Base-by-base conservation (phyloP, 2,329 filamentous ascomycete species). In the Sphaerulina vaccinii region DNA sequence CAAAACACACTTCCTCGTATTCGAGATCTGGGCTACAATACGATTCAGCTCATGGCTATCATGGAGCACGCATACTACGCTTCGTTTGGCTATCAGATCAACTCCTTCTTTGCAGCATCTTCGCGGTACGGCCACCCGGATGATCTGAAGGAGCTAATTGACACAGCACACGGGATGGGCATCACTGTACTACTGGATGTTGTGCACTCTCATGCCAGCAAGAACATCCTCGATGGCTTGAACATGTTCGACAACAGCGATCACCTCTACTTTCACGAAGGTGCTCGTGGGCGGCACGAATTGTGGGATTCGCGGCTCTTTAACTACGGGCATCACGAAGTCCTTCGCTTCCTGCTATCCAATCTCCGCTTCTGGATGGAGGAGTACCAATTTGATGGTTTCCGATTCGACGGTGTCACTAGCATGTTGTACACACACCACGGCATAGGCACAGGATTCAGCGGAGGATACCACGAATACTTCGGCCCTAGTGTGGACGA, bases 51-150 rank as follows among this genome's bases (percentile, higher is more conserved):
- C 58, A 99, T 99, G 93, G 93, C 93, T 39, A 80, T 99, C 67
- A 99, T 99, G 92, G 93, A 99, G 70, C 93, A 99, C 73, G 93
- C 93, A 43, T 99, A 99, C 78, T 99, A 99, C 70, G 93, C 93
- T 65, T 97, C 92, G 67, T 99, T 99, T 65, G 93, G 93, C 40
- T 99, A 99, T 71, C 93, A 99, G 72, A 84, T 99, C 74, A 99
- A 97, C 77, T 96, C 88, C 72, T 99, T 99, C 78, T 99, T 97
- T 65, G 93, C 93, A 22, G 91, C 92, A 10, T 96, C 91, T 72
- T 97, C 92, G 71, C 85, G 93, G 57, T 99, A 96, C 67, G 93
- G 93, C 36, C 82, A 85, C 1, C 93, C 93, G 0, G 93, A 99
- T 66, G 93, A 97, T 32, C 78, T 99, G 61, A 99, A 96, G 72